Percentiles rank a stretch among this genome's conserved stretches.
Conservation (phyloP, 2,329 filamentous ascomycete genomes). For the Scedosporium dehoogii region DNA sequence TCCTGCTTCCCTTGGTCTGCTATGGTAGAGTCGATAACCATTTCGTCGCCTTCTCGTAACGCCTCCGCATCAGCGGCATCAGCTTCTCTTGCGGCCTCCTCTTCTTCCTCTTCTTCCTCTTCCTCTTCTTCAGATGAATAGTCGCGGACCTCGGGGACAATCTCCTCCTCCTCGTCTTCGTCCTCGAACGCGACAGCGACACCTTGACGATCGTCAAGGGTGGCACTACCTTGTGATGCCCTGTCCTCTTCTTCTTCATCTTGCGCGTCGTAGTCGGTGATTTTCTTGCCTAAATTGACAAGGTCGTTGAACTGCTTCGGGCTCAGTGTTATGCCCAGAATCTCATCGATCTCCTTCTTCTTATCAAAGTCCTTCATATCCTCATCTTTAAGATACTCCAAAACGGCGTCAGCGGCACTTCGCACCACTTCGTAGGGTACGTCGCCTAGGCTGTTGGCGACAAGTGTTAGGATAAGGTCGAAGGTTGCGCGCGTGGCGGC, state of each 20-base stretch:
- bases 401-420: slow-evolving; percentile 83
- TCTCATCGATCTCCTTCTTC: slow-evolving; percentile 94
- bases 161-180: slow-evolving; percentile 70
- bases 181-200: slow-evolving; percentile 97
- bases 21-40: slow-evolving; percentile 68
- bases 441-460: slow-evolving; percentile 81
- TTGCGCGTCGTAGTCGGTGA: slow-evolving; percentile 94
- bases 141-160: slow-evolving; percentile 80
- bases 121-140: slow-evolving; percentile 77
- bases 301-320: slow-evolving; percentile 95
- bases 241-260: slow-evolving; percentile 85
- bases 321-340: slow-evolving; percentile 71
- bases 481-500: slow-evolving; percentile 87
- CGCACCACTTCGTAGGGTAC: slow-evolving; percentile 85
- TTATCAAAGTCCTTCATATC: slow-evolving; percentile 95
- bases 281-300: slow-evolving; percentile 94
- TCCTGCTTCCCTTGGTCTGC: slow-evolving; percentile 35
- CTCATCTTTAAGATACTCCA: slow-evolving; percentile 91
- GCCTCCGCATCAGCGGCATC: slow-evolving; percentile 30
- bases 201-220: slow-evolving; percentile 89
- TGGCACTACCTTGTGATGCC: slow-evolving; percentile 38
- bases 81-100: slow-evolving; percentile 37
- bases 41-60: slow-evolving; percentile 58
- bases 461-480: slow-evolving; percentile 85
- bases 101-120: slow-evolving; percentile 49